Percentiles rank a stretch among this genome's conserved stretches.
Evolutionary conservation across 306 rosid species (phyloP).

Genomic region (cucumber (Cucumis sativus)): DNA sequence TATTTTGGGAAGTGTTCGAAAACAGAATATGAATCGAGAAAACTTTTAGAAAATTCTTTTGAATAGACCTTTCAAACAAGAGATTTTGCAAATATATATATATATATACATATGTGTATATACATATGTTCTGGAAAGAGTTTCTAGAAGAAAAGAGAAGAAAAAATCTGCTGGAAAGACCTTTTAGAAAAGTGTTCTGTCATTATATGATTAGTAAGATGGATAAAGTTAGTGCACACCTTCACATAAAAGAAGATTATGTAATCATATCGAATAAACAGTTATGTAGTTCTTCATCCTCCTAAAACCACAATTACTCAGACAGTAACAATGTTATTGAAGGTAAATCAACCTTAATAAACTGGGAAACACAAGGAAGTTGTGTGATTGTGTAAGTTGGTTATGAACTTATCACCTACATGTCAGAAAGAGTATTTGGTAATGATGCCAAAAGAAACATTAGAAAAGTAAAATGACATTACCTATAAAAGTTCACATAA

Average conservation of each 20-base stretch:
- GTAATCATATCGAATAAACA: background rate
- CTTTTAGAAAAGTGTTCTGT: conserved; percentile 8
- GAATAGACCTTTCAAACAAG: too few species aligned
- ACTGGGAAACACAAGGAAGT: background rate
- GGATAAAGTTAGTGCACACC: too few species aligned
- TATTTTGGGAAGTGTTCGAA: too few species aligned
- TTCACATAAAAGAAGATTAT: background rate
- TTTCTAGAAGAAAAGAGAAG: too few species aligned
- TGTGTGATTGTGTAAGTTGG: background rate
- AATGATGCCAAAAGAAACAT: background rate
- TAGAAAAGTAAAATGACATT: background rate
- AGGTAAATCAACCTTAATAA: background rate
- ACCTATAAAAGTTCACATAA: background rate
- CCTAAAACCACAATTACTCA: background rate
- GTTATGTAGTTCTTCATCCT: background rate
- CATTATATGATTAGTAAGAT: conserved; percentile 10
- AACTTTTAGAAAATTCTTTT: too few species aligned
- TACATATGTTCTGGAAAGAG: too few species aligned
- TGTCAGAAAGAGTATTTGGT: background rate
- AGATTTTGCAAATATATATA: too few species aligned
- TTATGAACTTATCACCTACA: background rate
- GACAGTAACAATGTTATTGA: background rate
- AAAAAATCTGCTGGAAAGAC: too few species aligned
- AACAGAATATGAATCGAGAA: too few species aligned
- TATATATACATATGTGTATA: too few species aligned